Evolutionary conservation across 129 eudicot species (phyloP).

Genomic region (Kitagawia praeruptora): DNA sequence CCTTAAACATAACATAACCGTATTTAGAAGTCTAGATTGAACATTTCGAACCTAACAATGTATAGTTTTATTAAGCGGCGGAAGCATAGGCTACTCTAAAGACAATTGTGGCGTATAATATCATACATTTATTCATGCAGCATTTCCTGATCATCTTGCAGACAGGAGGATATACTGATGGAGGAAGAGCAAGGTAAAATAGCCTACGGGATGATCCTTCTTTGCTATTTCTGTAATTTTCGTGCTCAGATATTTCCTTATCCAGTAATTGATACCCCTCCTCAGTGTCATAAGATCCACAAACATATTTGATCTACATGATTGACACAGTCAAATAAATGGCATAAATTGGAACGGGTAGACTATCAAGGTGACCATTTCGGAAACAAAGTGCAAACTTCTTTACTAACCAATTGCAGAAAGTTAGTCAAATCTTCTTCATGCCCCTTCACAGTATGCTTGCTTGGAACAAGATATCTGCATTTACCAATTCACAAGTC

Average conservation of each 20-base stretch:
- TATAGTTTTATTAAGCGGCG: neutral
- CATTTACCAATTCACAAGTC: constrained; percentile 13
- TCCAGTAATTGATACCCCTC: constrained; percentile 85
- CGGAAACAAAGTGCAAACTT: neutral
- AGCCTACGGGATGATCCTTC: constrained; percentile 86
- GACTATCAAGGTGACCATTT: neutral
- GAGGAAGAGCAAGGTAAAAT: constrained; percentile 97
- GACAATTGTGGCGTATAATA: neutral
- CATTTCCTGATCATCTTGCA: constrained; percentile 78
- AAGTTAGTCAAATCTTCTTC: constrained; percentile 52
- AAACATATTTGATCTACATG: constrained; percentile 68
- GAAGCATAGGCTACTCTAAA: neutral
- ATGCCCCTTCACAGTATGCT: constrained; percentile 35
- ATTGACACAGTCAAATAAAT: constrained; percentile 6
- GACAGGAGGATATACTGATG: constrained; percentile 94
- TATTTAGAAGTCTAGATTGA: neutral
- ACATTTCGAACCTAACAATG: neutral
- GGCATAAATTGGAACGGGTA: neutral
- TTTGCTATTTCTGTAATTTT: constrained; percentile 38
- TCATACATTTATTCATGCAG: constrained; percentile 80
- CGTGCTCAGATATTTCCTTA: constrained; percentile 64
- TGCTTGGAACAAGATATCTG: constrained; percentile 71
- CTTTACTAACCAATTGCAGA: constrained; percentile 65
- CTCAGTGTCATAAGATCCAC: constrained; percentile 75
- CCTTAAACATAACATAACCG: neutral